These are phyloP conservation scores for Cornus kousa DNA, from an alignment of 148 eudicot species.

Conservation along the genomic window DNA sequence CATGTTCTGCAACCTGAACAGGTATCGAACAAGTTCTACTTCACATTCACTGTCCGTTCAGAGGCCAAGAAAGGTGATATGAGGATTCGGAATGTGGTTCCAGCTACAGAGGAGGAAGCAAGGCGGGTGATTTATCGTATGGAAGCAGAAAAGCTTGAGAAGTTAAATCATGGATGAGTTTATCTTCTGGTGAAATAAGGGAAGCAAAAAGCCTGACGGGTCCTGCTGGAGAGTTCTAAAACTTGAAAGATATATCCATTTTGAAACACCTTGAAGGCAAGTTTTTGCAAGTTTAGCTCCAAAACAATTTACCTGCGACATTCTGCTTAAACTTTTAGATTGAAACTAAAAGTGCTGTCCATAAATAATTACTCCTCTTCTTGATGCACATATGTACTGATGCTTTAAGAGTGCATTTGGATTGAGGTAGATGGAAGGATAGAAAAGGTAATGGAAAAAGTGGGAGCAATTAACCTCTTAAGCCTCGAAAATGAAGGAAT, in stretches of 20 bases:
- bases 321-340: background rate
- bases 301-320: background rate
- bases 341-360: background rate
- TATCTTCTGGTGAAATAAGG: background rate
- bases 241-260: background rate
- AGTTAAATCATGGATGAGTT: background rate
- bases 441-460: too few species aligned
- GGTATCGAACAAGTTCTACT: conserved; percentile 97
- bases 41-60: conserved; percentile 62
- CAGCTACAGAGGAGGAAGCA: conserved; percentile 92
- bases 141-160: conserved; percentile 52
- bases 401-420: too few species aligned
- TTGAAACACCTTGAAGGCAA: background rate
- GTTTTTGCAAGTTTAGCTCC: background rate
- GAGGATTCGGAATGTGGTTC: conserved; percentile 73
- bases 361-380: background rate
- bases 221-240: background rate
- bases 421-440: too few species aligned
- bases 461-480: too few species aligned
- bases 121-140: conserved; percentile 84
- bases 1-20: conserved; percentile 20
- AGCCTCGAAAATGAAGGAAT: too few species aligned
- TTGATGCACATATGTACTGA: background rate
- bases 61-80: conserved; percentile 52
- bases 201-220: background rate